phyloP scores from a whole-genome alignment of 495 filamentous ascomycete species.

The Neurospora intermedia region DNA sequence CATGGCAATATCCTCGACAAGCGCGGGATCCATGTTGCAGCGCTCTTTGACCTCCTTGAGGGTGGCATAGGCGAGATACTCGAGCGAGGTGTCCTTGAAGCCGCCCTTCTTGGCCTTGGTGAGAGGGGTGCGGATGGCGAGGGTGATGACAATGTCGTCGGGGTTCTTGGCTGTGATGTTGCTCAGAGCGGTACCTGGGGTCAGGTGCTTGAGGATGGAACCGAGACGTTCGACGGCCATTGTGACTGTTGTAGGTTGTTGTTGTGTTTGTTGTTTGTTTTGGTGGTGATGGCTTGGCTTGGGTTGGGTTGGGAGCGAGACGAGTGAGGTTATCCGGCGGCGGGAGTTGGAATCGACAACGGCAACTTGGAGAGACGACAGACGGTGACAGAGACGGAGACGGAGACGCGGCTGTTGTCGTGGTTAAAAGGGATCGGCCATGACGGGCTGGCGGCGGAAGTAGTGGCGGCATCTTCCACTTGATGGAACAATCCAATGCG shows the following conservation, averaged over 20 bases:
- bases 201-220: constrained; percentile 80
- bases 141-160: constrained; percentile 91
- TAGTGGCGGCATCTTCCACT: not conserved
- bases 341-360: not conserved
- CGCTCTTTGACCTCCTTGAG: constrained; percentile 63
- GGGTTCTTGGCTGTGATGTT: constrained; percentile 81
- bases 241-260: constrained; percentile 29
- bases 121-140: constrained; percentile 68
- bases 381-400: no score
- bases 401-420: not conserved
- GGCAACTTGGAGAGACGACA: not conserved
- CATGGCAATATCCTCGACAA: constrained; percentile 86
- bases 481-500: not conserved
- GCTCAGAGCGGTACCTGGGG: constrained; percentile 53
- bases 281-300: not conserved
- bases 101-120: constrained; percentile 73
- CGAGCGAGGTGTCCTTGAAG: constrained; percentile 89
- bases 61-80: constrained; percentile 70
- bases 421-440: not conserved
- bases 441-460: not conserved
- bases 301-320: not conserved
- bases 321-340: not conserved
- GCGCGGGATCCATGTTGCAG: constrained; percentile 66
- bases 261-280: not conserved
- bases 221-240: constrained; percentile 83